Evolutionary conservation across 169 alveolate species (phyloP).

Genomic region (Fabrea salina): DNA sequence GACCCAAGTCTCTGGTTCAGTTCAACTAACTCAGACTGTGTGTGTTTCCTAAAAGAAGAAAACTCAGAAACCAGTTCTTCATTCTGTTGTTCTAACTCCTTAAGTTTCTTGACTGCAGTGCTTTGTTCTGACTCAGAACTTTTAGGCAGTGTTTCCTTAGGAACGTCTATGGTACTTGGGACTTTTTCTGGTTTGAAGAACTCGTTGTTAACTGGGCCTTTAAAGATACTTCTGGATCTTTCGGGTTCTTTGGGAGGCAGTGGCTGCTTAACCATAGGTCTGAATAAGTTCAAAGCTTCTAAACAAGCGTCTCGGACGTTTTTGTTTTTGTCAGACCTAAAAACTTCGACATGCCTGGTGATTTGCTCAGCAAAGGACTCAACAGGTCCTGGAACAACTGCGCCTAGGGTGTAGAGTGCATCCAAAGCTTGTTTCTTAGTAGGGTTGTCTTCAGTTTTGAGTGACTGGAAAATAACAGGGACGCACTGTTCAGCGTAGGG

Average conservation of each 20-base stretch:
- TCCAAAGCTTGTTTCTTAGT: constrained; percentile 47
- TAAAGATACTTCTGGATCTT: constrained; percentile 6
- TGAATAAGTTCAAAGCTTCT: constrained; percentile 49
- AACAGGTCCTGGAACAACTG: constrained; percentile 34
- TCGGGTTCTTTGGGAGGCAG: neutral
- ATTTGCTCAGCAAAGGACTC: constrained; percentile 40
- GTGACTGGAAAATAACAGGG: constrained; percentile 36
- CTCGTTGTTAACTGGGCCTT: constrained; percentile 14
- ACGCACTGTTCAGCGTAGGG: constrained; percentile 29
- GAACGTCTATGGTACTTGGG: neutral
- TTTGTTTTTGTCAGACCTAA: constrained; percentile 47
- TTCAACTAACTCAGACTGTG: neutral
- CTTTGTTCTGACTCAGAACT: neutral
- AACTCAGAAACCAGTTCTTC: constrained; percentile 1
- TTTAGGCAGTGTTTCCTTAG: neutral
- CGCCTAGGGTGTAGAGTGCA: constrained; percentile 47
- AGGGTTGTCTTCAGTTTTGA: constrained; percentile 40
- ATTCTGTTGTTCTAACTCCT: neutral
- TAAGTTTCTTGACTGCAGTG: neutral
- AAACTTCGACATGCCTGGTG: constrained; percentile 30
- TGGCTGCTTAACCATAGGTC: constrained; percentile 1
- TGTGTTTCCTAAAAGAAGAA: neutral
- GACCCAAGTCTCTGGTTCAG: constrained; percentile 19
- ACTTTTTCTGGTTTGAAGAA: constrained; percentile 28
- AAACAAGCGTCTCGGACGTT: constrained; percentile 53